Percentiles rank a stretch among this genome's conserved stretches.
Evolutionary conservation across 163 green algal species (phyloP).

Genomic region (Volvox carteri): DNA sequence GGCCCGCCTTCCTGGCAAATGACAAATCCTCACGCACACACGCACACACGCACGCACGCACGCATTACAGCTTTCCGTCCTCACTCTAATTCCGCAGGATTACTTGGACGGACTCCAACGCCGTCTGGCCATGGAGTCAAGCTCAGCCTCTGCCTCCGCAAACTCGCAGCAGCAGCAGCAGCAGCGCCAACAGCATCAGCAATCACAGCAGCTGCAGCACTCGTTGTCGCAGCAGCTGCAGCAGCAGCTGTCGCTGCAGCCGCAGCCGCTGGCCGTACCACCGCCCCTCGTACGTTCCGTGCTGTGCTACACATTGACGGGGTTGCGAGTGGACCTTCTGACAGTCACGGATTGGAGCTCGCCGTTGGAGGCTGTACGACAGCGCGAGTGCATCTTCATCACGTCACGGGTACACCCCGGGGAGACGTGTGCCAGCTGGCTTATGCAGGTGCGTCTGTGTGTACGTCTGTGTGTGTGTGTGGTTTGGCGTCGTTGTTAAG

Average conservation of each 20-base stretch:
- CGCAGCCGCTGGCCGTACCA: background rate
- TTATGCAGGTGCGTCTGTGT: slow-evolving; percentile 65
- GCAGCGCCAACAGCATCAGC: background rate
- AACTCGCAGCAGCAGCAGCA: background rate
- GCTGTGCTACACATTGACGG: slow-evolving; percentile 63
- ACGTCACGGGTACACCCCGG: slow-evolving; percentile 75
- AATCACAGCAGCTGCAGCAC: background rate
- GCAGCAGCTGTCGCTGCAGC: slow-evolving; percentile 4
- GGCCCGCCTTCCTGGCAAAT: too few species aligned
- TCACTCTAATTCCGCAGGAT: slow-evolving; percentile 52
- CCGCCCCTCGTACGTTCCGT: slow-evolving; percentile 58
- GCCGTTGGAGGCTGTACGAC: slow-evolving; percentile 54
- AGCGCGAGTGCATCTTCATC: slow-evolving; percentile 65
- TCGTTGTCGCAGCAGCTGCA: background rate
- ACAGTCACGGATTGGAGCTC: slow-evolving; percentile 67
- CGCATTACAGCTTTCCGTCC: too few species aligned
- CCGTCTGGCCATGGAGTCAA: slow-evolving; percentile 24
- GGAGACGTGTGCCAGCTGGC: slow-evolving; percentile 76
- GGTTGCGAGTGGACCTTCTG: slow-evolving; percentile 54
- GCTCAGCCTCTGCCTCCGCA: background rate
- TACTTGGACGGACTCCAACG: slow-evolving; percentile 49
- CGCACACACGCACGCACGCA: too few species aligned
- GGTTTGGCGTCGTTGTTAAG: too few species aligned
- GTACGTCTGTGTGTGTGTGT: background rate
- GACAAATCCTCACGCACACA: too few species aligned